Evolutionary conservation across 2,329 filamentous ascomycete species (phyloP).

Genomic region (Paecilomyces sp.): DNA sequence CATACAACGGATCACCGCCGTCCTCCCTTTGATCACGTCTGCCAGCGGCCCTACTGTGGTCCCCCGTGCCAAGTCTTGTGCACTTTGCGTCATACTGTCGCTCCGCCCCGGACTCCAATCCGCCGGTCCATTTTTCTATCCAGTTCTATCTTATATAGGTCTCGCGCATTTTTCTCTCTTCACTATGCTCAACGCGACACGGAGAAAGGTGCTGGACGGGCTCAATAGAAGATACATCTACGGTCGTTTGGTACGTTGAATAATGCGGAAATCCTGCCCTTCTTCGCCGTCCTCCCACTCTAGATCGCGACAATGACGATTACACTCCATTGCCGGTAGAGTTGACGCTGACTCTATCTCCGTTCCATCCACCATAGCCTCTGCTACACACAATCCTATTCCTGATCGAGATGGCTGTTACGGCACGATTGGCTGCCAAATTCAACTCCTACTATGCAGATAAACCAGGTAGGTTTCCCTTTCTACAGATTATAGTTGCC

Average conservation of each 20-base stretch:
- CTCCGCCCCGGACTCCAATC: conserved; percentile 10
- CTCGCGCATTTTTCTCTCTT: conserved; percentile 11
- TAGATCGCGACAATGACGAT: not conserved
- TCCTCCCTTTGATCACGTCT: not conserved
- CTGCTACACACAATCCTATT: conserved; percentile 79
- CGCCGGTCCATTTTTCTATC: conserved; percentile 18
- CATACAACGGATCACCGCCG: not conserved
- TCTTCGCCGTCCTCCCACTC: not conserved
- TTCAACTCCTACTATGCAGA: conserved; percentile 94
- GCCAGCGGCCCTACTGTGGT: conserved; percentile 3
- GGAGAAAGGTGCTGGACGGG: conserved; percentile 36
- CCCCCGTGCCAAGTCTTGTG: conserved; percentile 5
- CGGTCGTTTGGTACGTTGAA: conserved; percentile 33
- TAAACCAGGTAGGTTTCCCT: conserved; percentile 59
- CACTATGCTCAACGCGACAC: conserved; percentile 34
- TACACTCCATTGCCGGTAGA: not conserved
- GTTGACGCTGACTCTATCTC: conserved; percentile 5
- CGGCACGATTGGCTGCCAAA: conserved; percentile 72
- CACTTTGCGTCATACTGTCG: conserved; percentile 36
- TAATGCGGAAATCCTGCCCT: not conserved
- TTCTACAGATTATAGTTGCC: not conserved
- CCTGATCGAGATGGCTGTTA: conserved; percentile 79
- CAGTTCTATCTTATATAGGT: conserved; percentile 9
- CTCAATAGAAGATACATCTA: conserved; percentile 43
- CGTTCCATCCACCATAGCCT: conserved; percentile 52